Conservation (phyloP, 2,329 filamentous ascomycete species). For the Aspergillus sp. region DNA sequence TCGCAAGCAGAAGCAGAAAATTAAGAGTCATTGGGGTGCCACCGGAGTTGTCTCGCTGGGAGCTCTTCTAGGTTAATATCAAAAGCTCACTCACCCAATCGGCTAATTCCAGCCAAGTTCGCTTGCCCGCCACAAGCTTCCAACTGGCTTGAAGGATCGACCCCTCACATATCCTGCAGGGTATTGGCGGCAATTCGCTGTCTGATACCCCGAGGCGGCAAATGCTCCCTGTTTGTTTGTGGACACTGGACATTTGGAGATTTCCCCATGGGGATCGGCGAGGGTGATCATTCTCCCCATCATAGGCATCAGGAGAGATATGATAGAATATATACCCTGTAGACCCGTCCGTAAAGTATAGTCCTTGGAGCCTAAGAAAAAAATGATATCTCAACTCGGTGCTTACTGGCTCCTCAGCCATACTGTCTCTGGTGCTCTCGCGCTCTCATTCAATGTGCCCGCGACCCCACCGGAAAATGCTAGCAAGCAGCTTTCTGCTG, state of each 20-base stretch:
- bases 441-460: conserved; percentile 37
- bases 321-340: no score
- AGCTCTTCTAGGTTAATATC: not conserved
- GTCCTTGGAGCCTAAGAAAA: no score
- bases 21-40: not conserved
- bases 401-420: not conserved
- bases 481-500: conserved; percentile 35
- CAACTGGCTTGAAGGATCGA: not conserved
- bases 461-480: conserved; percentile 31
- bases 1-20: no score
- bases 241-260: not conserved
- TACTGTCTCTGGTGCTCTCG: not conserved
- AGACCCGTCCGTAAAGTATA: no score
- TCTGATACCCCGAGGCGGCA: not conserved
- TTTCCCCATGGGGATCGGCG: not conserved
- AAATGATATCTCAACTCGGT: not conserved
- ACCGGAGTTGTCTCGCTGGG: not conserved
- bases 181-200: not conserved
- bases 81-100: not conserved
- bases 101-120: not conserved
- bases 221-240: no score
- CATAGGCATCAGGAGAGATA: no score
- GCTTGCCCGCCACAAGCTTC: not conserved
- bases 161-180: not conserved
- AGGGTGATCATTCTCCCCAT: no score